Base-by-base conservation (phyloP, 352 stramenopile species). In the Pythium aristosporum region DNA sequence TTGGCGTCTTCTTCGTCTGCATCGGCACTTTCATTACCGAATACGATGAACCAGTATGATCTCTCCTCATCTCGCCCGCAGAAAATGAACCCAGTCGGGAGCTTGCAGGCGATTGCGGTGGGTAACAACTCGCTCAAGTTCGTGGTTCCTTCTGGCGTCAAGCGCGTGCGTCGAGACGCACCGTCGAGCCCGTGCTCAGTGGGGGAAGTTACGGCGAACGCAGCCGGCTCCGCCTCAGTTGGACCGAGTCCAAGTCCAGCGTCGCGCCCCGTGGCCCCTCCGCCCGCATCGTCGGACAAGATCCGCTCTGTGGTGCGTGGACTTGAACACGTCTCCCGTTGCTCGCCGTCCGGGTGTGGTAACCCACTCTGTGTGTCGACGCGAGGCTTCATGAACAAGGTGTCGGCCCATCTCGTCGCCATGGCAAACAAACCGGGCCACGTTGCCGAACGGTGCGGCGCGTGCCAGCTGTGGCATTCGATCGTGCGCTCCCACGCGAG, bases 341-440 rank as follows among this genome's bases (percentile, higher is more conserved):
- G 67, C 47, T 12, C 16, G 37, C 67, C 67, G 1, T 50, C 16
- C 7, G 67, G 67, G 2, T 74, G 67, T 32, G 23, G 57, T 11
- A 74, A 74, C 30, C 67, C 67, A 4, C 53, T 74, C 7, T 74
- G 67, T 52, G 57, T 74, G 0, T 74, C 67, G 46, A 74, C 61
- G 5, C 63, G 62, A 15, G 50, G 30, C 3, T 74, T 74, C 46
- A 61, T 74, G 56, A 52, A 54, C 41, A 74, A 74, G 50, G 67
- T 74, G 52, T 63, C 56, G 57, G 44, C 61, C 3, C 67, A 74
- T 46, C 58, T 74, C 30, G 42, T 61, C 2, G 44, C 61, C 12
- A 74, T 74, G 61, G 42, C 57, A 1, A 47, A 37, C 36, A 69
- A 69, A 28, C 67, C 61, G 1, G 47, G 51, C 30, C 67, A 74